Evolutionary conservation across 352 stramenopile species (phyloP).

Genomic region (Phytophthora pini): DNA sequence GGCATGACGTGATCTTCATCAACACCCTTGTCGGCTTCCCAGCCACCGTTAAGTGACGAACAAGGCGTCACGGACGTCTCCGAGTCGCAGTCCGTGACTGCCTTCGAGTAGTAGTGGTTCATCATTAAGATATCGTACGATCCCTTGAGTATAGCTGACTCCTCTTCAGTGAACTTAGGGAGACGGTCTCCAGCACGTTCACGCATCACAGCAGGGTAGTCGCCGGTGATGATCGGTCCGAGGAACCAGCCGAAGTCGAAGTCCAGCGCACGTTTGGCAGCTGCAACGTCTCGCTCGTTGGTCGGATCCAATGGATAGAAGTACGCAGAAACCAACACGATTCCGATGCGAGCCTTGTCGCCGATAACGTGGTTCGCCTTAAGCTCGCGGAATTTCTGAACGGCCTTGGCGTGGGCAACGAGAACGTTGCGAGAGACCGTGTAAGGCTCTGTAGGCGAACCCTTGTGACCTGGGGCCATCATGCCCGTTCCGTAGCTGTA

Average conservation of each 20-base stretch:
- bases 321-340: constrained; percentile 83
- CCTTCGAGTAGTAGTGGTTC: constrained; percentile 89
- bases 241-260: constrained; percentile 90
- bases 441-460: constrained; percentile 41
- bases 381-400: constrained; percentile 71
- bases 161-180: constrained; percentile 82
- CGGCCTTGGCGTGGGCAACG: constrained; percentile 84
- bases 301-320: constrained; percentile 67
- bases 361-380: constrained; percentile 19
- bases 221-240: constrained; percentile 83
- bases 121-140: constrained; percentile 94
- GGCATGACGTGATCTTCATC: constrained; percentile 50
- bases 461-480: constrained; percentile 37
- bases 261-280: constrained; percentile 71
- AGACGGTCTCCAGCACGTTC: constrained; percentile 75
- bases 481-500: constrained; percentile 81
- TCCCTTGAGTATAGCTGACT: constrained; percentile 74
- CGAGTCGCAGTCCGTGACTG: constrained; percentile 50
- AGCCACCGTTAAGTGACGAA: constrained; percentile 37
- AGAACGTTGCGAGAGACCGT: constrained; percentile 81
- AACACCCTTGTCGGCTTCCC: constrained; percentile 48
- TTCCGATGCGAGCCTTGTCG: constrained; percentile 79
- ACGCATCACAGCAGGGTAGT: constrained; percentile 94
- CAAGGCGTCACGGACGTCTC: constrained; percentile 39
- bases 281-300: constrained; percentile 38